phyloP scores from a whole-genome alignment of 208 protist genomes.

The Tetramitus jugosus region DNA sequence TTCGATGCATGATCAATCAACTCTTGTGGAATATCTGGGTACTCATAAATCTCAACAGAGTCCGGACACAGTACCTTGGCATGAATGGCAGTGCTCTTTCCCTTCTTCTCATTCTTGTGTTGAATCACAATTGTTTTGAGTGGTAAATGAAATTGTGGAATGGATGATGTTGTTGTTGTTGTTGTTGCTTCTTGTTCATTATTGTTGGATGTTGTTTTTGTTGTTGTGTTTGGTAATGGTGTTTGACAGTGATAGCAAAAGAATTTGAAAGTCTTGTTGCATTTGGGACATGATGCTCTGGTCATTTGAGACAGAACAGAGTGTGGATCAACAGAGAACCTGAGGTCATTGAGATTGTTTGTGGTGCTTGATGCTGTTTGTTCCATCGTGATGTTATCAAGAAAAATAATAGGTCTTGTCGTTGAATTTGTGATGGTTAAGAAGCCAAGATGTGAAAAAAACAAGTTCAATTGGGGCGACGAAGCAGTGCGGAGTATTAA shows the following conservation, averaged over 20 bases:
- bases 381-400: no score
- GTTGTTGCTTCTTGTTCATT: neutral
- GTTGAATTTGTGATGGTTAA: no score
- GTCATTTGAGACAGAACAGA: no score
- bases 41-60: slow-evolving; percentile 27
- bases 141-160: neutral
- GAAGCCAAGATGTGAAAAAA: no score
- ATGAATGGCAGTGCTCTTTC: slow-evolving; percentile 80
- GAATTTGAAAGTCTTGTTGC: slow-evolving; percentile 25
- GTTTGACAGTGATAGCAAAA: slow-evolving; percentile 28
- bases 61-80: slow-evolving; percentile 38
- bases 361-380: no score
- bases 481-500: no score
- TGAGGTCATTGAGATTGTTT: no score
- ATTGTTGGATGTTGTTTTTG: neutral
- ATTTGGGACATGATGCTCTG: slow-evolving; percentile 23
- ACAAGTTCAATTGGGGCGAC: no score
- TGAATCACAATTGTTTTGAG: slow-evolving; percentile 39
- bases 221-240: neutral
- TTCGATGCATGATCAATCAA: slow-evolving; percentile 16
- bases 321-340: no score
- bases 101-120: slow-evolving; percentile 66
- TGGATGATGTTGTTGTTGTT: neutral
- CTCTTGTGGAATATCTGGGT: slow-evolving; percentile 32
- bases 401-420: no score